Conservation (phyloP, 805 yeast genomes). For the Saturnispora dispora region DNA sequence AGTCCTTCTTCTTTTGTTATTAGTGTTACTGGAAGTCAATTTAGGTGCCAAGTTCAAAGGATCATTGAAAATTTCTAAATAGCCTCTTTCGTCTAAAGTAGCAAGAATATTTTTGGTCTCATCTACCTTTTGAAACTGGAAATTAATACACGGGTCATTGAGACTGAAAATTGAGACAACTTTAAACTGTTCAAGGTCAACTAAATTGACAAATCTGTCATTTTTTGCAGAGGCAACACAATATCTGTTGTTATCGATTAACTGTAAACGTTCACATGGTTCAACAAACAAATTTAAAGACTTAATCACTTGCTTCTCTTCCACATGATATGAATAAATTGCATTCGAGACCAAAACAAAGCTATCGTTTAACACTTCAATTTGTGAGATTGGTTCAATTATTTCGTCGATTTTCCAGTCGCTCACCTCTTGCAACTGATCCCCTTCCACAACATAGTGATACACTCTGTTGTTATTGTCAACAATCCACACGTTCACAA, state of each 20-base stretch:
- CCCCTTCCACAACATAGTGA: constrained; percentile 6
- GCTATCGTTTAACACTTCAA: neutral
- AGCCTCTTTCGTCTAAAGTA: constrained; percentile 67
- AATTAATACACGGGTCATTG: constrained; percentile 46
- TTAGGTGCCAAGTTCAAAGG: constrained; percentile 30
- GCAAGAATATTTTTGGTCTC: constrained; percentile 31
- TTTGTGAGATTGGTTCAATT: constrained; percentile 9
- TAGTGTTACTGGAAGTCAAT: constrained; percentile 5
- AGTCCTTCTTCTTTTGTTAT: constrained; percentile 13
- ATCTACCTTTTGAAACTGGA: constrained; percentile 28
- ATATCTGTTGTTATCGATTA: constrained; percentile 1
- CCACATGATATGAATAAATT: constrained; percentile 11
- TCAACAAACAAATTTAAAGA: constrained; percentile 13
- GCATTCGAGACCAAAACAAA: constrained; percentile 11
- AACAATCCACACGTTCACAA: neutral
- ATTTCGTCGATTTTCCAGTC: constrained; percentile 10
- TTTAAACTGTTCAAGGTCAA: constrained; percentile 38
- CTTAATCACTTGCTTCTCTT: constrained; percentile 6
- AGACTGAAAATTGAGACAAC: constrained; percentile 57
- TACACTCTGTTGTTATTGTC: constrained; percentile 11
- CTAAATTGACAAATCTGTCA: constrained; percentile 75
- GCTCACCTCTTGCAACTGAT: constrained; percentile 1
- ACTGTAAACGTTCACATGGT: constrained; percentile 7
- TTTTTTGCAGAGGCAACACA: constrained; percentile 45
- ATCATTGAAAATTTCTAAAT: constrained; percentile 58